Evolutionary conservation across 768 basidiomycete genomes (phyloP), one percentile per base, ranked within the genome.

Genomic region (Kondoa subrosea): DNA sequence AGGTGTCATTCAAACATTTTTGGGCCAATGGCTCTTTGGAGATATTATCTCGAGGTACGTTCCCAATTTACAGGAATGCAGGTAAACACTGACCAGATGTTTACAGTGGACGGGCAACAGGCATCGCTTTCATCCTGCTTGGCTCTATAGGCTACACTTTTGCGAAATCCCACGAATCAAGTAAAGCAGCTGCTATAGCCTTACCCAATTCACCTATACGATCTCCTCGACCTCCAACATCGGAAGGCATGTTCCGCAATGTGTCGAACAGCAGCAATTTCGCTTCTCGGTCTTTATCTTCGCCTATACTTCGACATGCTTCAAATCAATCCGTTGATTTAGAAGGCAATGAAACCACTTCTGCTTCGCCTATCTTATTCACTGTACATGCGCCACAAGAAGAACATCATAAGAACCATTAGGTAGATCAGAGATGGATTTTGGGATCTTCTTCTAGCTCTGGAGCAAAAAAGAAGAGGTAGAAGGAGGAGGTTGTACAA

Each of bases 1-100:
- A 66, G 91, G 93, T 21, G 92, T 96, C 30, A 85, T 90, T 0
- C 89, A 87, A n/a, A 89, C 90, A 2, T 75, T 92, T 58, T 80
- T 95, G 16, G 58, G 58, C 30, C 8, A 25, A 25, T 59, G 58
- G 58, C 4, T 59, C 25, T 59, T 59, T 27, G 58, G 25, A 14
- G 58, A 59, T 31, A 25, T 59, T 59, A 31, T 59, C 25, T 25
- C 58, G 14, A 25, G 58, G 58, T 59, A 59, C 12, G 25, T 59
- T 12, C 4, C 29, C 58, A 59, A 25, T 27, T 25, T 27, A 14
- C 30, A 14, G 58, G 40, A 8, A 50, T 50, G 40, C 8, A 8
- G 40, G 40, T 21, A 69, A 67, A 31, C 3, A 57, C 1, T 27
- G 32, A 25, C 15, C 32, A 57, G 58, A 26, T 27, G 26, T 27